phyloP scores from a whole-genome alignment of 2,329 filamentous ascomycete genomes.

The Cercospora sp. region DNA sequence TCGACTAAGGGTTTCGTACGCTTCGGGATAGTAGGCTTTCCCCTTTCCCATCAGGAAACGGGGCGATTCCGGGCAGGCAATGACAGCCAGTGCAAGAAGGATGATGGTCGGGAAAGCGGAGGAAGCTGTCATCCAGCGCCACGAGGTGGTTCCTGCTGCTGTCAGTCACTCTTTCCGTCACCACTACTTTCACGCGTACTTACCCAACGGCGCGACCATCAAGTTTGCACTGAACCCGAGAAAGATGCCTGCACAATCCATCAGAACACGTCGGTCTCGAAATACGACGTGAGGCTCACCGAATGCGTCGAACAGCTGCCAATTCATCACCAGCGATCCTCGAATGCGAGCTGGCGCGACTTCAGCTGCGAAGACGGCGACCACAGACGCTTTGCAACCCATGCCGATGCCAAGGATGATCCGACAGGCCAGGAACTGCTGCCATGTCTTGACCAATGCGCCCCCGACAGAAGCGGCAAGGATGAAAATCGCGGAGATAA shows the following conservation, averaged over 20 bases:
- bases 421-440: slow-evolving; percentile 35
- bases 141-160: slow-evolving; percentile 13
- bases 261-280: neutral
- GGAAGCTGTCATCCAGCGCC: slow-evolving; percentile 36
- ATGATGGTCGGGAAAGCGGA: slow-evolving; percentile 33
- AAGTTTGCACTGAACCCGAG: slow-evolving; percentile 35
- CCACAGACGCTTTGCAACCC: slow-evolving; percentile 38
- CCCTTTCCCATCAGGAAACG: slow-evolving; percentile 31
- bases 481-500: slow-evolving; percentile 34
- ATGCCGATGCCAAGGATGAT: slow-evolving; percentile 39
- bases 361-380: slow-evolving; percentile 39
- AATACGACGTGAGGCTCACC: slow-evolving; percentile 14
- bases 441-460: slow-evolving; percentile 33
- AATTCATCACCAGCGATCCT: slow-evolving; percentile 35
- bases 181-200: neutral
- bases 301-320: slow-evolving; percentile 37
- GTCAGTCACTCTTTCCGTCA: neutral
- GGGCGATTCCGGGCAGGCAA: slow-evolving; percentile 35
- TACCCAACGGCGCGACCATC: slow-evolving; percentile 26
- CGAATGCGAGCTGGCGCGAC: slow-evolving; percentile 32
- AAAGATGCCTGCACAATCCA: slow-evolving; percentile 25
- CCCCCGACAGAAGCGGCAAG: slow-evolving; percentile 36
- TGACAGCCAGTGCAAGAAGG: slow-evolving; percentile 31
- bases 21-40: slow-evolving; percentile 24
- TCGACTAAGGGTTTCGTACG: slow-evolving; percentile 29